Base-by-base conservation (phyloP, 2,329 filamentous ascomycete species). In the Epichloe sibirici region DNA sequence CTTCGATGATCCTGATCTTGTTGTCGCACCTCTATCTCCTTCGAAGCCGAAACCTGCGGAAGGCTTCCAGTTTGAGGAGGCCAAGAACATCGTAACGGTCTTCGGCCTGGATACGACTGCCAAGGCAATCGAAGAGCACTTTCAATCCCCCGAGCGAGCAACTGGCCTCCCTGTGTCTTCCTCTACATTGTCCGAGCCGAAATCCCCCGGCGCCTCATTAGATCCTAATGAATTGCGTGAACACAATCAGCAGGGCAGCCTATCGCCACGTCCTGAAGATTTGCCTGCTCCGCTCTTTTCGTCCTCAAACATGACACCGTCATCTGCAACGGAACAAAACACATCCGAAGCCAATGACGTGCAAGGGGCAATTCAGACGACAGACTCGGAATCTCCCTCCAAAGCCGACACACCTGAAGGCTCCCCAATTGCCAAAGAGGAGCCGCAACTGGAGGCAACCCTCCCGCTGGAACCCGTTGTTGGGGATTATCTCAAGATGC, bases 401-500 rank as follows among this genome's bases (percentile, higher is more conserved):
- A 44, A 51, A 9, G 13, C 15, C 15, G 13, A 31, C 21, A 17
- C 21, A 17, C 34, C 39, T 42, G 46, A 59, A 45, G 23, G 48
- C 38, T 34, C 56, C 47, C 45, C 25, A 13, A 13, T 23, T 15
- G 8, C 45, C 12, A 39, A 51, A 11, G 61, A 59, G 45, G 59
- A 54, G 21, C 23, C 55, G 13, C 39, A 47, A 25, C 51, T 52
- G 5, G 61, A 55, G 5, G 45, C 54, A 13, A 49, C 44, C 8
- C 49, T 58, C 11, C 40, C 59, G 0, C 54, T 59, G 8, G 76
- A 78, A 35, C 87, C 90, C 3, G 90, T 98, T 23, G 93, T 98
- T 11, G 93, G 93, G 49, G 93, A 98, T 67, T 87, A 85, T 62
- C 74, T 98, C 55, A 98, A 98, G 72, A 90, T 93, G 68, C 90